Evolutionary conservation across 176 grass and related monocot species (phyloP).

Genomic region (Zea luxurians): DNA sequence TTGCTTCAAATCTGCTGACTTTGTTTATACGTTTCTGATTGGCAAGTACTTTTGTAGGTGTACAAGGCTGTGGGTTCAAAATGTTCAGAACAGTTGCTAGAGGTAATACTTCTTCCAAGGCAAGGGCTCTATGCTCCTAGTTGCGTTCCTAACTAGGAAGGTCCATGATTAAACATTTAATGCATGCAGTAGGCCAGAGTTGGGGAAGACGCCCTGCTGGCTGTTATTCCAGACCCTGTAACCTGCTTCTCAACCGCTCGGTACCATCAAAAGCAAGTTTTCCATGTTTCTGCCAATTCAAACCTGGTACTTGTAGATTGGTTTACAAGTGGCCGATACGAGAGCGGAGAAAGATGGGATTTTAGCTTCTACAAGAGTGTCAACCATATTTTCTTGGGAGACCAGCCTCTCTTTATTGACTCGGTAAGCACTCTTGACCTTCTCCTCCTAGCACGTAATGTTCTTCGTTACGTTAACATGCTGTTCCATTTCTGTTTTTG

Average conservation of each 20-base stretch:
- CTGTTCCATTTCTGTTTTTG: background rate
- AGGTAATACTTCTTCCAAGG: slow-evolving; percentile 52
- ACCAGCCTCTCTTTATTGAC: slow-evolving; percentile 82
- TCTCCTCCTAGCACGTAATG: slow-evolving; percentile 13
- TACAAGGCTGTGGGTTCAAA: slow-evolving; percentile 89
- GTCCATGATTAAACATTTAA: slow-evolving; percentile 16
- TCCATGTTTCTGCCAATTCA: slow-evolving; percentile 59
- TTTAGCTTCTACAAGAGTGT: slow-evolving; percentile 68
- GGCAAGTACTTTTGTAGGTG: slow-evolving; percentile 46
- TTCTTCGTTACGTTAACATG: background rate
- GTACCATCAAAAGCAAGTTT: slow-evolving; percentile 80
- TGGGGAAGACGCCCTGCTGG: slow-evolving; percentile 70
- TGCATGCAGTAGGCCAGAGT: slow-evolving; percentile 68
- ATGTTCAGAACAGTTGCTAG: slow-evolving; percentile 71
- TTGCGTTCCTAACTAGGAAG: background rate
- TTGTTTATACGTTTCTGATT: slow-evolving; percentile 1
- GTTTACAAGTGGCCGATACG: slow-evolving; percentile 87
- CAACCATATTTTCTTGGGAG: slow-evolving; percentile 66
- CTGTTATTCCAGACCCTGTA: slow-evolving; percentile 79
- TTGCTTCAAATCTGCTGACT: background rate
- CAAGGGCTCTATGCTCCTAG: background rate
- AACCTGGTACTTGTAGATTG: slow-evolving; percentile 88
- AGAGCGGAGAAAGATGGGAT: slow-evolving; percentile 79
- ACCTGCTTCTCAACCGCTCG: slow-evolving; percentile 76
- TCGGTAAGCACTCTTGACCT: slow-evolving; percentile 39